Percentiles rank a stretch among this genome's conserved stretches.
phyloP scores from a whole-genome alignment of 805 yeast genomes.

The Komagataella mondaviorum region DNA sequence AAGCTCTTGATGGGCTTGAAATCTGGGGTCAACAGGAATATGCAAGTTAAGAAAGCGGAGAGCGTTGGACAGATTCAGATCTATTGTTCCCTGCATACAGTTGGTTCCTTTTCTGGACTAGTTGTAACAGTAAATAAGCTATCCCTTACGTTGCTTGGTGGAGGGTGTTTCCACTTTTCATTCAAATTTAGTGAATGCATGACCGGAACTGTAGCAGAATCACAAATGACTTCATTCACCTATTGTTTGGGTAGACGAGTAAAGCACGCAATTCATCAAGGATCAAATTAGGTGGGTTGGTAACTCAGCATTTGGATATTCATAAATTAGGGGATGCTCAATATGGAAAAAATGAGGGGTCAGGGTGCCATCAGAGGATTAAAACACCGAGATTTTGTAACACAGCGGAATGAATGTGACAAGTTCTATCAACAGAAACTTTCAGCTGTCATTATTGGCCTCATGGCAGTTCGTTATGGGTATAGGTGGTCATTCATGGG shows the following conservation, averaged over 20 bases:
- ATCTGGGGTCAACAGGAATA: background rate
- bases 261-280: background rate
- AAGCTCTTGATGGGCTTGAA: background rate
- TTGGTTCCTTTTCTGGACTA: background rate
- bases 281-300: background rate
- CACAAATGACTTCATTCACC: background rate
- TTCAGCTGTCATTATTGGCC: background rate
- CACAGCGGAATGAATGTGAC: background rate
- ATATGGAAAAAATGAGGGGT: background rate
- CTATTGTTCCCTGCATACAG: background rate
- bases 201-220: background rate
- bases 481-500: background rate
- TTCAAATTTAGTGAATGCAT: background rate
- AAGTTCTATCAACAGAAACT: too few relatives aligned
- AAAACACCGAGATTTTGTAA: background rate
- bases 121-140: background rate
- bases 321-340: background rate
- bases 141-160: background rate
- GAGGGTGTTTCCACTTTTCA: background rate
- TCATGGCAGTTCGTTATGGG: background rate
- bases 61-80: background rate
- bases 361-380: background rate
- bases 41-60: background rate
- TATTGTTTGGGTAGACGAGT: background rate
- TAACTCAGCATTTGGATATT: background rate